Evolutionary conservation across 805 yeast genomes (phyloP).

Genomic region (Yarrowia sp.): DNA sequence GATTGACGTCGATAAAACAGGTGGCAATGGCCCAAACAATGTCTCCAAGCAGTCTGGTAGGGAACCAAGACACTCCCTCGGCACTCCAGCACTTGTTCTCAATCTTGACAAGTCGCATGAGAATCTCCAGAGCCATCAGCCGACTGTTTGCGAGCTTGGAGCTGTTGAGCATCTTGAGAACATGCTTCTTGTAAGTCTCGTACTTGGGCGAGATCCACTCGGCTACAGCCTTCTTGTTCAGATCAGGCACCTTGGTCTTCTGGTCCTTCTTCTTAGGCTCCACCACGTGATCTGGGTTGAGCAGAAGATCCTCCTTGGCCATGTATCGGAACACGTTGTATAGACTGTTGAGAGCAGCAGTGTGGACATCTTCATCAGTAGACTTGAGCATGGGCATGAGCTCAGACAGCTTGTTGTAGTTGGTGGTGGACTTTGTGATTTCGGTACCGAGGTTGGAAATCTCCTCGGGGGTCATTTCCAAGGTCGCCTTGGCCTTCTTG

Average conservation of each 20-base stretch:
- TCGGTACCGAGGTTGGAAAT: constrained; percentile 30
- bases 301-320: constrained; percentile 41
- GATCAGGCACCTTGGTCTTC: constrained; percentile 38
- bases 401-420: constrained; percentile 53
- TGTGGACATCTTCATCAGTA: constrained; percentile 30
- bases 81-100: constrained; percentile 43
- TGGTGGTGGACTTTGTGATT: constrained; percentile 45
- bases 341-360: constrained; percentile 40
- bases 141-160: constrained; percentile 25
- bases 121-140: constrained; percentile 31
- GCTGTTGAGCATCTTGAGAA: constrained; percentile 44
- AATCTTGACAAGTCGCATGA: constrained; percentile 45
- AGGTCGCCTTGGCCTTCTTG: constrained; percentile 11
- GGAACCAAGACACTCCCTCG: constrained; percentile 56
- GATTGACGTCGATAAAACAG: constrained; percentile 36
- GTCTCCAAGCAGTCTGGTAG: constrained; percentile 51
- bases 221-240: constrained; percentile 48
- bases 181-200: constrained; percentile 47
- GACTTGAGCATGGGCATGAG: constrained; percentile 44
- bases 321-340: constrained; percentile 50
- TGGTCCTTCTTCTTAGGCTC: constrained; percentile 26
- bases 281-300: constrained; percentile 20
- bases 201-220: constrained; percentile 64
- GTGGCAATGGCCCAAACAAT: constrained; percentile 39
- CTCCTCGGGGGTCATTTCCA: constrained; percentile 13